These are phyloP conservation scores for Rhodotorula sp. DNA, from an alignment of 1,284 basidiomycete species.

Conservation along the genomic window DNA sequence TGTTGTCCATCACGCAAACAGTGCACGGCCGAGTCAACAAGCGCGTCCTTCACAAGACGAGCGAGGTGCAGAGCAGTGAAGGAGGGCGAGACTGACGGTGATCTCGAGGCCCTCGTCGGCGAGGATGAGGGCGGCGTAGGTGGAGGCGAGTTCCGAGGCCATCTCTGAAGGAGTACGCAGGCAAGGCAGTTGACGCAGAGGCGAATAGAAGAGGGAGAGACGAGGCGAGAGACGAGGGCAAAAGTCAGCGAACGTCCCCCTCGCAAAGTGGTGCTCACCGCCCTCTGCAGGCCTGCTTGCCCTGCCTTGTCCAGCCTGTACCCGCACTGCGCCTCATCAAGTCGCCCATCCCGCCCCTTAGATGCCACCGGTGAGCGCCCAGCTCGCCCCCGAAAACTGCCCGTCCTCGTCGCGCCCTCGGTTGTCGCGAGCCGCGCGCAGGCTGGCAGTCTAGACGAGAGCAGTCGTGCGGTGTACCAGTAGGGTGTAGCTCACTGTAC, in stretches of 20 bases:
- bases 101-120: slow-evolving; percentile 96
- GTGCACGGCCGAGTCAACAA: not conserved
- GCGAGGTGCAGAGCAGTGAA: not conserved
- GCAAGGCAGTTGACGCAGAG: not conserved
- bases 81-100: slow-evolving; percentile 65
- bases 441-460: not conserved
- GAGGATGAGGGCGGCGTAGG: slow-evolving; percentile 85
- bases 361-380: not conserved
- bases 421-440: not conserved
- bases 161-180: slow-evolving; percentile 1
- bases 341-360: not conserved
- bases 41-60: not conserved
- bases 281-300: no score
- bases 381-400: not conserved
- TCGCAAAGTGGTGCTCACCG: no score
- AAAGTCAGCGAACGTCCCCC: slow-evolving; percentile 8
- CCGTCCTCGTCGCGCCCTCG: not conserved
- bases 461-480: not conserved
- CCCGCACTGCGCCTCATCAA: not conserved
- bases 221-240: not conserved
- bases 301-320: not conserved
- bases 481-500: not conserved
- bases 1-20: slow-evolving; percentile 48
- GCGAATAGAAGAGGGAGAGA: not conserved
- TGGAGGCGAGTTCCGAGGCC: slow-evolving; percentile 40